phyloP scores from a whole-genome alignment of 805 yeast genomes.

The Scheffersomyces amazonensis region DNA sequence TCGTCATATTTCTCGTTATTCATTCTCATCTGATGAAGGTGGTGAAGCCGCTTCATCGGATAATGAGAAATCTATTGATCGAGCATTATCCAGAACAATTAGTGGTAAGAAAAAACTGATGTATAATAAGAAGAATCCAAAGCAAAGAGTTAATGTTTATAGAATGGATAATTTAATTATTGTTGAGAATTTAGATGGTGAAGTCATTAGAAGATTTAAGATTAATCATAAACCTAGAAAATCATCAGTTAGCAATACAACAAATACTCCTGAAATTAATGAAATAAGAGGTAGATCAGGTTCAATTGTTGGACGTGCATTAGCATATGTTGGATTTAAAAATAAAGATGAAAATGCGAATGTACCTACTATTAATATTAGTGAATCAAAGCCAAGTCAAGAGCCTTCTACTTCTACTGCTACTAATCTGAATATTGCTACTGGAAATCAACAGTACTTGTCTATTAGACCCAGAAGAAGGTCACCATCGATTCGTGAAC shows the following conservation, averaged over 20 bases:
- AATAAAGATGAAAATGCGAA: slow-evolving; percentile 4
- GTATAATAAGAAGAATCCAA: slow-evolving; percentile 28
- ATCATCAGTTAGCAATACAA: slow-evolving; percentile 36
- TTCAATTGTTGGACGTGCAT: slow-evolving; percentile 44
- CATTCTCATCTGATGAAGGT: slow-evolving; percentile 17
- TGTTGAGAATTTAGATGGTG: slow-evolving; percentile 91
- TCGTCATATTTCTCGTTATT: slow-evolving; percentile 32
- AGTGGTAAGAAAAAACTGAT: slow-evolving; percentile 19
- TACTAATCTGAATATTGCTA: neutral
- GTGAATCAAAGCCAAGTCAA: slow-evolving; percentile 2
- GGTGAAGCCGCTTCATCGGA: neutral
- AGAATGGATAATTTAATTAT: slow-evolving; percentile 74
- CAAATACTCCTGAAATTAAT: slow-evolving; percentile 15
- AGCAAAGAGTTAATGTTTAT: slow-evolving; percentile 61
- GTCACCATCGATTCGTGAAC: slow-evolving; percentile 2
- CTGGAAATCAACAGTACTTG: neutral
- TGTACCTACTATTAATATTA: slow-evolving; percentile 8
- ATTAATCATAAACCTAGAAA: slow-evolving; percentile 41
- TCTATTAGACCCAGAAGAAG: neutral
- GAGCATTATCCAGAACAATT: slow-evolving; percentile 10
- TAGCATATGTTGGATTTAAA: slow-evolving; percentile 55
- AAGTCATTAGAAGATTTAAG: slow-evolving; percentile 76
- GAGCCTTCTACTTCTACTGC: neutral
- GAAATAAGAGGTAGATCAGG: slow-evolving; percentile 28
- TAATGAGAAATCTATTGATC: slow-evolving; percentile 2